Conservation (phyloP, 495 filamentous ascomycete species). For the Emericellopsis terricola region DNA sequence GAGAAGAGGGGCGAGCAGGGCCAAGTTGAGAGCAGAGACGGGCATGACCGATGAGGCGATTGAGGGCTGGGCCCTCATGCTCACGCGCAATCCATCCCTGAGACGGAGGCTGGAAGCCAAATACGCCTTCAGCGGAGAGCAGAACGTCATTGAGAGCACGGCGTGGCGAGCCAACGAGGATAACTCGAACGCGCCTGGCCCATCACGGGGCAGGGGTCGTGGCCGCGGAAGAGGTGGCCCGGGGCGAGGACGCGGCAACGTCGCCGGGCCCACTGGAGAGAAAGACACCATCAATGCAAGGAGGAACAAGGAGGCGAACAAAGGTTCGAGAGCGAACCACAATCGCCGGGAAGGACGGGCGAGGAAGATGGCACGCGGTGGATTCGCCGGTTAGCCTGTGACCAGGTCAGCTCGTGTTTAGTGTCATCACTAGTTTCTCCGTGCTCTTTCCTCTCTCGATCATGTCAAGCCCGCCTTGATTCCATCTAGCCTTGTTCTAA, state of each 20-base stretch:
- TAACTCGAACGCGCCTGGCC: conserved; percentile 15
- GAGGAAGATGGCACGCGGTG: conserved; percentile 57
- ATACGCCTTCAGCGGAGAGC: conserved; percentile 40
- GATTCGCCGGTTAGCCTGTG: too few species aligned
- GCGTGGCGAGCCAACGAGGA: conserved; percentile 41
- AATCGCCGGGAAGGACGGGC: conserved; percentile 53
- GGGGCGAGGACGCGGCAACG: conserved; percentile 30
- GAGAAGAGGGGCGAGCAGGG: conserved; percentile 40
- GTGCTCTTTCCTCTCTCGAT: too few species aligned
- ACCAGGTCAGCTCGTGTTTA: too few species aligned
- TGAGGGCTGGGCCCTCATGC: conserved; percentile 86
- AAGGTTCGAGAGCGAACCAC: conserved; percentile 43
- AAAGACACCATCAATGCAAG: conserved; percentile 40
- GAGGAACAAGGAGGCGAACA: conserved; percentile 47
- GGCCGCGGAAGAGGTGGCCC: conserved; percentile 10
- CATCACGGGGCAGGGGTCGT: conserved; percentile 10
- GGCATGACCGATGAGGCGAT: conserved; percentile 87
- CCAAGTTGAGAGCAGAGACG: conserved; percentile 52
- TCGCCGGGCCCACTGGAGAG: conserved; percentile 38
- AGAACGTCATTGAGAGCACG: conserved; percentile 41
- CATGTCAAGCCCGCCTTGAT: too few species aligned
- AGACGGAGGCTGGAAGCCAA: conserved; percentile 45
- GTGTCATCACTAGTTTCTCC: too few species aligned
- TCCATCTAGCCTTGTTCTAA: too few species aligned
- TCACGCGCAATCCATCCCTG: conserved; percentile 48